These are phyloP conservation scores for Begonia fuchsioides DNA, from an alignment of 306 rosid species.

Conservation along the genomic window DNA sequence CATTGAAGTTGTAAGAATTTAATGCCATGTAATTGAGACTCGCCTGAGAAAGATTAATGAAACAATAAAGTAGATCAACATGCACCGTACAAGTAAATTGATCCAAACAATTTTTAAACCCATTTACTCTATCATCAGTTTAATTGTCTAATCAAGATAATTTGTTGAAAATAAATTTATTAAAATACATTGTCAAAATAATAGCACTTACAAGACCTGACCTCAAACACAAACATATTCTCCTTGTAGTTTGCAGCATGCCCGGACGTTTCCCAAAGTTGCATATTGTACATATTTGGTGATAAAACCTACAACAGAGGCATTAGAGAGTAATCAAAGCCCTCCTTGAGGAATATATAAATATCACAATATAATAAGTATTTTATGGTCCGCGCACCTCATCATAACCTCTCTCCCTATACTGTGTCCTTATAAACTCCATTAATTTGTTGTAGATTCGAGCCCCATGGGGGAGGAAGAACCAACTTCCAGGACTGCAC, in stretches of 20 bases:
- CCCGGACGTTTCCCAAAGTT: slow-evolving; percentile 89
- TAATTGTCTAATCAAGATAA: too few relatives aligned
- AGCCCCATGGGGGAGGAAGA: slow-evolving; percentile 84
- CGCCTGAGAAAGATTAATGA: too few relatives aligned
- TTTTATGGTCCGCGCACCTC: slow-evolving; percentile 40
- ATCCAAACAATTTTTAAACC: too few relatives aligned
- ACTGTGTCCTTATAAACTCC: slow-evolving; percentile 61
- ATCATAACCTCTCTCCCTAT: slow-evolving; percentile 75
- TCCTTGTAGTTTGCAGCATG: slow-evolving; percentile 91
- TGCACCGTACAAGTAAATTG: too few relatives aligned
- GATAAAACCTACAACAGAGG: slow-evolving; percentile 57
- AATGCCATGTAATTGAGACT: too few relatives aligned
- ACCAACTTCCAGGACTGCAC: slow-evolving; percentile 97
- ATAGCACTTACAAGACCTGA: not conserved
- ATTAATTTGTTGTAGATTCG: slow-evolving; percentile 68
- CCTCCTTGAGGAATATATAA: not conserved
- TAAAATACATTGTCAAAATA: not conserved
- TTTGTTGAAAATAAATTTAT: too few relatives aligned
- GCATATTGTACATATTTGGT: slow-evolving; percentile 91
- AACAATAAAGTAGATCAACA: too few relatives aligned
- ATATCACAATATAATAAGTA: slow-evolving; percentile 3
- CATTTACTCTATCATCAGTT: too few relatives aligned
- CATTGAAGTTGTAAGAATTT: too few relatives aligned
- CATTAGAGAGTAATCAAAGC: slow-evolving; percentile 13
- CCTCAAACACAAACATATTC: slow-evolving; percentile 76